Percentiles rank a stretch among this genome's conserved stretches.
Evolutionary conservation across 768 basidiomycete genomes (phyloP).

Genomic region (Boletus speciosus): DNA sequence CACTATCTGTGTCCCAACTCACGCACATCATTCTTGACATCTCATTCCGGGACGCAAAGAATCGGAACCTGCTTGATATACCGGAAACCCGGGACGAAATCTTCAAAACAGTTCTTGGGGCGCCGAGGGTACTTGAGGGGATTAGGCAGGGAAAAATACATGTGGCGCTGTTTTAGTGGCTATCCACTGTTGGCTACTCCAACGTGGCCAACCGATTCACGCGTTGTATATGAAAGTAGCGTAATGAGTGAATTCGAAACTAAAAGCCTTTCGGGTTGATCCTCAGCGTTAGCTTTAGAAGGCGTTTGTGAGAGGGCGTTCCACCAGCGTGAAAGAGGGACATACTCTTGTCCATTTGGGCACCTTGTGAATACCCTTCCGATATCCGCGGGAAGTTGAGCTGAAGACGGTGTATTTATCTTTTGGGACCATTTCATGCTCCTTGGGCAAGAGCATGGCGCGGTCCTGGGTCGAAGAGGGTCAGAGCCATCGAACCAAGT

Average conservation of each 20-base stretch:
- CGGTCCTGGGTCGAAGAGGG: slow-evolving; percentile 43
- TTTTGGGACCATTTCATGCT: slow-evolving; percentile 85
- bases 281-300: slow-evolving; percentile 69
- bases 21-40: slow-evolving; percentile 83
- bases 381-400: slow-evolving; percentile 64
- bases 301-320: slow-evolving; percentile 6
- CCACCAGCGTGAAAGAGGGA: slow-evolving; percentile 4
- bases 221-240: slow-evolving; percentile 11
- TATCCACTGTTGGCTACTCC: background rate
- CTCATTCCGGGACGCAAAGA: slow-evolving; percentile 71
- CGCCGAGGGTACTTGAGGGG: slow-evolving; percentile 54
- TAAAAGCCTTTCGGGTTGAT: slow-evolving; percentile 93
- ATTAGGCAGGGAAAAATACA: slow-evolving; percentile 72
- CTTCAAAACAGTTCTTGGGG: slow-evolving; percentile 69
- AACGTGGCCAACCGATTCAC: background rate
- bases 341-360: slow-evolving; percentile 95
- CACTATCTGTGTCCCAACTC: slow-evolving; percentile 66
- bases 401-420: slow-evolving; percentile 97
- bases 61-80: slow-evolving; percentile 71
- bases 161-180: slow-evolving; percentile 68
- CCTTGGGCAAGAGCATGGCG: slow-evolving; percentile 84
- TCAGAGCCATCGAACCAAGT: background rate
- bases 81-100: slow-evolving; percentile 82
- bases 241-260: slow-evolving; percentile 45
- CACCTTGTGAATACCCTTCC: slow-evolving; percentile 94